These are phyloP conservation scores for Lecanicillium sp. DNA, from an alignment of 2,329 filamentous ascomycete species.

Conservation along the genomic window DNA sequence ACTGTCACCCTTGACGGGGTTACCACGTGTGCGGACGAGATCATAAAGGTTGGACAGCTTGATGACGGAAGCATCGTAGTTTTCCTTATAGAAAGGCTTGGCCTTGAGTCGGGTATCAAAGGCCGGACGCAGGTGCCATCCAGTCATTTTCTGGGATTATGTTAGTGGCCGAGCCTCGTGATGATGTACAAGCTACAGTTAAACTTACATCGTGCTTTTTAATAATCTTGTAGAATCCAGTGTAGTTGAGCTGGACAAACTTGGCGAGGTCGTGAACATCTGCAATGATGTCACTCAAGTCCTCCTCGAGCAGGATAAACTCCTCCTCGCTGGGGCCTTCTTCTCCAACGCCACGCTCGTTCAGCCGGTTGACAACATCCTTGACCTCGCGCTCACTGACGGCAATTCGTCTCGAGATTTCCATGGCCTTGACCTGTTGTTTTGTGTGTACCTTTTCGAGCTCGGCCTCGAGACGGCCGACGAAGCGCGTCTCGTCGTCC, in stretches of 20 bases:
- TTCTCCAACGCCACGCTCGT: slow-evolving; percentile 49
- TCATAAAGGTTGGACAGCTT: slow-evolving; percentile 95
- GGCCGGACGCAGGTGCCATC: slow-evolving; percentile 89
- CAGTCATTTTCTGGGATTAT: slow-evolving; percentile 70
- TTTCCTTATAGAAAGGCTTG: slow-evolving; percentile 98
- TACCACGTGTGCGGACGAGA: slow-evolving; percentile 83
- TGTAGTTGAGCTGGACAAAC: slow-evolving; percentile 97
- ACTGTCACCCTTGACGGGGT: slow-evolving; percentile 86
- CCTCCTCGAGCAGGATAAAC: slow-evolving; percentile 87
- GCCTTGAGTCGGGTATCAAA: slow-evolving; percentile 91
- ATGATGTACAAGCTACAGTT: not conserved
- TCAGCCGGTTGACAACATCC: slow-evolving; percentile 71
- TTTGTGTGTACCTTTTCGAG: slow-evolving; percentile 97
- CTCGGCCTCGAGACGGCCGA: slow-evolving; percentile 78
- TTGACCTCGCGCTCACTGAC: slow-evolving; percentile 83
- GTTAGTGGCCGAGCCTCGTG: not conserved
- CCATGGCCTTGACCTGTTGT: slow-evolving; percentile 93
- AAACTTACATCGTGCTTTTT: slow-evolving; percentile 90
- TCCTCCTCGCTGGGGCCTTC: slow-evolving; percentile 75
- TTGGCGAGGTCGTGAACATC: slow-evolving; percentile 97
- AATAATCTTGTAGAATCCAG: slow-evolving; percentile 98
- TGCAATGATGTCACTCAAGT: slow-evolving; percentile 94
- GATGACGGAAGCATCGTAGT: slow-evolving; percentile 93
- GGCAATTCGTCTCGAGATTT: slow-evolving; percentile 86
- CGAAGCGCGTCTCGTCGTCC: slow-evolving; percentile 84